phyloP scores from a whole-genome alignment of 108 stramenopile genomes.

The Nannochloropsis granulata region DNA sequence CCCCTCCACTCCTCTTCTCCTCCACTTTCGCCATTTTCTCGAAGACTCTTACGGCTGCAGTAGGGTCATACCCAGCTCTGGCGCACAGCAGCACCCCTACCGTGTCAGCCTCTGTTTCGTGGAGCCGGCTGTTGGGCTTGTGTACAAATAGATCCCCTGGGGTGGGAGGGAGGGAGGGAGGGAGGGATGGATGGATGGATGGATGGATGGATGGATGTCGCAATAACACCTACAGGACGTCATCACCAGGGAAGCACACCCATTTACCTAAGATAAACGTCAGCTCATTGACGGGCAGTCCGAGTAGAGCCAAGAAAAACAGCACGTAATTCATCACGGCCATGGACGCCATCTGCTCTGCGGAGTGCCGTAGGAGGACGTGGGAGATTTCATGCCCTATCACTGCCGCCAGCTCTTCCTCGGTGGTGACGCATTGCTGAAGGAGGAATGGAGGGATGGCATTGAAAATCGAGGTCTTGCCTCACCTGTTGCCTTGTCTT shows the following conservation, averaged over 20 bases:
- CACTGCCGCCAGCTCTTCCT: not conserved
- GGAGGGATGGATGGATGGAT: not conserved
- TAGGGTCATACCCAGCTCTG: not conserved
- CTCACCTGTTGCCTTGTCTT: no score
- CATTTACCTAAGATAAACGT: not conserved
- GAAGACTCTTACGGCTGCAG: not conserved
- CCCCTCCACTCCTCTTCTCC: not conserved
- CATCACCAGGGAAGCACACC: no score
- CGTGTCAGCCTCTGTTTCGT: not conserved
- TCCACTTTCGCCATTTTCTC: not conserved
- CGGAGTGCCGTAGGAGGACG: not conserved
- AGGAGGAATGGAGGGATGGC: not conserved
- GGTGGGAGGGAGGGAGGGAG: not conserved
- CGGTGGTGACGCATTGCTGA: not conserved
- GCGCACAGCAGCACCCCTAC: not conserved
- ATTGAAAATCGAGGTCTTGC: not conserved
- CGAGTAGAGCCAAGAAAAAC: not conserved
- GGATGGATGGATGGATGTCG: no score
- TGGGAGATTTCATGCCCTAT: not conserved
- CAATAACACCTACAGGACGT: no score
- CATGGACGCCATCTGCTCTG: not conserved
- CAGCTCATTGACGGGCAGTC: not conserved
- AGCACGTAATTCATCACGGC: not conserved
- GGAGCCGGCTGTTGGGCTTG: not conserved
- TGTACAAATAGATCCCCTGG: not conserved